Percentiles rank a stretch among this genome's conserved stretches.
Conservation (phyloP, 2,329 filamentous ascomycete species). For the Coleophoma eucalyptorum region DNA sequence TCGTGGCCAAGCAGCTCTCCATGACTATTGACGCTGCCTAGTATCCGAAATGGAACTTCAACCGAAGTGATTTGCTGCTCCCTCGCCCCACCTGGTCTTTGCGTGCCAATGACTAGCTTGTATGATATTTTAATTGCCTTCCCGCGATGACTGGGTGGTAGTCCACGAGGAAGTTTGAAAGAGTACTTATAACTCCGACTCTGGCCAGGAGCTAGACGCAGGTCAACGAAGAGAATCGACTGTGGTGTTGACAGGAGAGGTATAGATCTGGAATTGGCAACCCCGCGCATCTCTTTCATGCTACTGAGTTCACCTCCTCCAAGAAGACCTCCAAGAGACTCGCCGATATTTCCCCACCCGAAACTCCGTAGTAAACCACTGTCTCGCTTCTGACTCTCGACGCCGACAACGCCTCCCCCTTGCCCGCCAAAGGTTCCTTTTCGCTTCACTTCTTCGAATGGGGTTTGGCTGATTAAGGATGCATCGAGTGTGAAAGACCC, state of each 20-base stretch:
- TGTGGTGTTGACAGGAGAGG: slow-evolving; percentile 93
- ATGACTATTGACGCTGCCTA: slow-evolving; percentile 86
- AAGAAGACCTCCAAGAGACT: slow-evolving; percentile 83
- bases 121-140: slow-evolving; percentile 94
- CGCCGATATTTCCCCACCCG: slow-evolving; percentile 85
- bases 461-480: slow-evolving; percentile 81
- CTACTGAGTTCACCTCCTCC: slow-evolving; percentile 84
- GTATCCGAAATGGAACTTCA: slow-evolving; percentile 86
- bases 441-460: slow-evolving; percentile 93
- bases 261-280: slow-evolving; percentile 79
- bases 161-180: slow-evolving; percentile 78
- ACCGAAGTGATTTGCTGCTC: slow-evolving; percentile 87
- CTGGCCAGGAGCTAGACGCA: slow-evolving; percentile 83
- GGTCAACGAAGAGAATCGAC: slow-evolving; percentile 91
- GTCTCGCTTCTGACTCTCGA: slow-evolving; percentile 69
- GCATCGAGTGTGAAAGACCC: slow-evolving; percentile 91
- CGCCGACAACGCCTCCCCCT: slow-evolving; percentile 79
- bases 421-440: slow-evolving; percentile 88
- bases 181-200: slow-evolving; percentile 83
- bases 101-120: slow-evolving; percentile 85
- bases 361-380: slow-evolving; percentile 79
- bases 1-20: slow-evolving; percentile 92
- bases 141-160: slow-evolving; percentile 89
- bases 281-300: slow-evolving; percentile 91
- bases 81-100: slow-evolving; percentile 72